A percentile compares a stretch with the other conserved stretches of the same genome.
Evolutionary conservation across 768 basidiomycete species (phyloP).

Genomic region (Chalciporus sphaerocephalus): DNA sequence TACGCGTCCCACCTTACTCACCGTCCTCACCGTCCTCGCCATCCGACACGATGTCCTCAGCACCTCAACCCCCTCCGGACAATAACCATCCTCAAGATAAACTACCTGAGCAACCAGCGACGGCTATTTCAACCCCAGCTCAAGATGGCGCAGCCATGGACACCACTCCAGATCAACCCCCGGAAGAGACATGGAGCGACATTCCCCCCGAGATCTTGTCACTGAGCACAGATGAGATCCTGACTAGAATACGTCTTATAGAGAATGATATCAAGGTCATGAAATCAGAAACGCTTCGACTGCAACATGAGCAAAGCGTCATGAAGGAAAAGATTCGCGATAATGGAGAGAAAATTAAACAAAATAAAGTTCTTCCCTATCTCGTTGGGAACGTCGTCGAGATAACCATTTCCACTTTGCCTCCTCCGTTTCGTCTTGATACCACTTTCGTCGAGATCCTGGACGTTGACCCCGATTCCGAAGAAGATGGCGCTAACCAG

Average conservation of each 20-base stretch:
- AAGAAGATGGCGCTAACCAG: constrained; percentile 93
- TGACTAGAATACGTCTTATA: constrained; percentile 85
- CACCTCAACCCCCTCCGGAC: constrained; percentile 47
- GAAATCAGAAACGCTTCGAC: constrained; percentile 86
- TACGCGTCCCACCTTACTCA: constrained; percentile 26
- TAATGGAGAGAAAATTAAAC: constrained; percentile 97
- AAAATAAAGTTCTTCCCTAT: constrained; percentile 98
- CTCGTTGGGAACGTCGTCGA: constrained; percentile 97
- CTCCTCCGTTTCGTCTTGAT: constrained; percentile 5
- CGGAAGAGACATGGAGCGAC: constrained; percentile 85
- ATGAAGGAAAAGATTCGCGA: constrained; percentile 99
- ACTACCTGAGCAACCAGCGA: constrained; percentile 41
- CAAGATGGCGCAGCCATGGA: constrained; percentile 56
- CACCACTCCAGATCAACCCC: constrained; percentile 62
- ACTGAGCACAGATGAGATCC: constrained; percentile 79
- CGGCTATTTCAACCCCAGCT: constrained; percentile 28
- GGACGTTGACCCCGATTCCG: constrained; percentile 87
- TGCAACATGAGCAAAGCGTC: constrained; percentile 90
- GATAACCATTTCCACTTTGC: constrained; percentile 39
- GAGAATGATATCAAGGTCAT: constrained; percentile 99
- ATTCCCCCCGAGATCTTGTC: constrained; percentile 84
- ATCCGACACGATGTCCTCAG: constrained; percentile 47
- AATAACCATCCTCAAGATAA: constrained; percentile 45
- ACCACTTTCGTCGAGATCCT: constrained; percentile 59
- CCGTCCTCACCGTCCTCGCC: constrained; percentile 2